Evolutionary conservation across 768 basidiomycete genomes (phyloP).

Genomic region (Xerocomellus dryophilus): DNA sequence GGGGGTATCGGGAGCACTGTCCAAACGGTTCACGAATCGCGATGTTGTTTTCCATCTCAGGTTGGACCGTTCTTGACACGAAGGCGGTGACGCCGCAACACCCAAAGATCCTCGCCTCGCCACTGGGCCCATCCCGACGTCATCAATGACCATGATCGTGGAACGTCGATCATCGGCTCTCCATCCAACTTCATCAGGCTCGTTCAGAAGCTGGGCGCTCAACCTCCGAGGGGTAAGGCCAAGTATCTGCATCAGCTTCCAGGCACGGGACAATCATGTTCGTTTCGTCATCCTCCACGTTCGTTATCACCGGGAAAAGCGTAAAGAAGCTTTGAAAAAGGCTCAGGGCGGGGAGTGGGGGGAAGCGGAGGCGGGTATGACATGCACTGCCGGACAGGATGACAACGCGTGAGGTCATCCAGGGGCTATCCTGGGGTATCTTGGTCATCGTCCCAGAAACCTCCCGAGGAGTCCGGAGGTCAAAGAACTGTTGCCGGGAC

Average conservation of each 20-base stretch:
- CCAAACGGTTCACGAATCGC: too few relatives aligned
- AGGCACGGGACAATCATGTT: neutral
- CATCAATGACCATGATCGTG: neutral
- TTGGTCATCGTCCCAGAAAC: slow-evolving; percentile 21
- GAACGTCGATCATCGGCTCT: neutral
- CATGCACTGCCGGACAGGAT: neutral
- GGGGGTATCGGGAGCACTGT: too few relatives aligned
- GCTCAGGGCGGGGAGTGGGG: too few relatives aligned
- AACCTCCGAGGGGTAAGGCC: too few relatives aligned
- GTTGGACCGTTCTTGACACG: too few relatives aligned
- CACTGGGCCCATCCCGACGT: neutral
- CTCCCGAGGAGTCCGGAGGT: slow-evolving; percentile 22
- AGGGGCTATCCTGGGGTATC: neutral
- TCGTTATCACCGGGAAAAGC: neutral
- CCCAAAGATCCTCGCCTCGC: neutral
- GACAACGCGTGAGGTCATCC: neutral
- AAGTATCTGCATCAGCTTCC: too few relatives aligned
- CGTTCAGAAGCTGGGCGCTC: too few relatives aligned
- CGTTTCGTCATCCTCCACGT: too few relatives aligned
- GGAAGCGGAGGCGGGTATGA: neutral
- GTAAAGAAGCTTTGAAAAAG: neutral
- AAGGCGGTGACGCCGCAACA: neutral
- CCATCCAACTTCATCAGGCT: too few relatives aligned
- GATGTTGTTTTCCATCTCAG: too few relatives aligned
- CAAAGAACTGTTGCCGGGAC: neutral